These are phyloP conservation scores for Lachnellula arida DNA, from an alignment of 2,329 filamentous ascomycete genomes.

Conservation along the genomic window DNA sequence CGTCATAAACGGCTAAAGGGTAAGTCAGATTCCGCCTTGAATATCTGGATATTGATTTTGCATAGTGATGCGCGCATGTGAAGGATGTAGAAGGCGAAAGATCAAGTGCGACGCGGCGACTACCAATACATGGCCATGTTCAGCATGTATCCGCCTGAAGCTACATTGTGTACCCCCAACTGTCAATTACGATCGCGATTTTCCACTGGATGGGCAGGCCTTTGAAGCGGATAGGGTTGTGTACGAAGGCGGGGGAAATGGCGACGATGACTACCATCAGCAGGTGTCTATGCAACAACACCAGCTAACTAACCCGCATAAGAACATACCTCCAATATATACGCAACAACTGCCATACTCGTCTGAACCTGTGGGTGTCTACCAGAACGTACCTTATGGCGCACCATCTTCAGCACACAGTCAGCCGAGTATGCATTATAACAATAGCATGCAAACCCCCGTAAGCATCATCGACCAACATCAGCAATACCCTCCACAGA, in stretches of 20 bases:
- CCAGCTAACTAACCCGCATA: conserved; percentile 35
- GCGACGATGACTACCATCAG: conserved; percentile 47
- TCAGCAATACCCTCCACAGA: conserved; percentile 44
- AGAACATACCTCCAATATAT: conserved; percentile 40
- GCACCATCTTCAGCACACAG: conserved; percentile 39
- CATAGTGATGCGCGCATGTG: conserved; percentile 94
- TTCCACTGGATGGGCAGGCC: conserved; percentile 26
- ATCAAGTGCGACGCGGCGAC: conserved; percentile 98
- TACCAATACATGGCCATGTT: conserved; percentile 96
- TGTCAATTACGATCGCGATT: conserved; percentile 32
- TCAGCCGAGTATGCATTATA: conserved; percentile 49
- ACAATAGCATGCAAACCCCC: conserved; percentile 45
- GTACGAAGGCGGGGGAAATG: conserved; percentile 40
- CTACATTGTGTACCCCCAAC: conserved; percentile 82
- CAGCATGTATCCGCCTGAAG: conserved; percentile 86
- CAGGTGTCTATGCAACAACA: conserved; percentile 45
- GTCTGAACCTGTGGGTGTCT: conserved; percentile 35
- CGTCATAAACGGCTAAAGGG: conserved; percentile 95
- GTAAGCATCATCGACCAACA: conserved; percentile 47
- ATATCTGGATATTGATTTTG: conserved; percentile 16
- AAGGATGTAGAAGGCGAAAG: conserved; percentile 89
- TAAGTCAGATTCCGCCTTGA: conserved; percentile 37
- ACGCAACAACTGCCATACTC: conserved; percentile 45
- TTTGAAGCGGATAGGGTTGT: conserved; percentile 48
- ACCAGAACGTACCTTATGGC: conserved; percentile 35